Evolutionary conservation across 805 yeast species (phyloP).

Genomic region (Jamesozyma rosinii): DNA sequence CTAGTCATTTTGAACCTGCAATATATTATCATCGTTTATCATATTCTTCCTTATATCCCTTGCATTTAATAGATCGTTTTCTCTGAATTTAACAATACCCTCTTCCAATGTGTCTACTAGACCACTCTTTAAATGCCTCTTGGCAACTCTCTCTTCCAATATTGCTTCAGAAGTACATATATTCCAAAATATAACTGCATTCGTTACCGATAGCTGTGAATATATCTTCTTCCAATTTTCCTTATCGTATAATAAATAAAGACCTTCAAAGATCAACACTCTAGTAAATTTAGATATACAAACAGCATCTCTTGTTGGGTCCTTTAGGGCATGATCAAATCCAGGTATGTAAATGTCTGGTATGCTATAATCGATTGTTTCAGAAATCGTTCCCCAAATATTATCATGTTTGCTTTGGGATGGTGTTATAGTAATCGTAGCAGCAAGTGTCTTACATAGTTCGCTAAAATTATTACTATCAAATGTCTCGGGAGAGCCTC

Average conservation of each 20-base stretch:
- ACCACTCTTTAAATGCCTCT: slow-evolving; percentile 56
- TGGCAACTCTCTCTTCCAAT: slow-evolving; percentile 51
- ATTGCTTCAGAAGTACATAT: slow-evolving; percentile 38
- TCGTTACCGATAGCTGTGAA: slow-evolving; percentile 11
- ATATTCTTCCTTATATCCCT: slow-evolving; percentile 16
- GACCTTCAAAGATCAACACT: slow-evolving; percentile 66
- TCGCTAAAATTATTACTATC: slow-evolving; percentile 41
- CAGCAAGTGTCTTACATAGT: slow-evolving; percentile 16
- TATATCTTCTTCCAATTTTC: slow-evolving; percentile 44
- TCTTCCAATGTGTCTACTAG: slow-evolving; percentile 38
- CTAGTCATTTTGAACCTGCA: slow-evolving; percentile 12
- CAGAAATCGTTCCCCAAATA: slow-evolving; percentile 13
- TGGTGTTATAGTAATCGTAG: slow-evolving; percentile 15
- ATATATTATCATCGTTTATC: slow-evolving; percentile 13
- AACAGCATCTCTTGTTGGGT: slow-evolving; percentile 54
- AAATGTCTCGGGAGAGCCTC: slow-evolving; percentile 86
- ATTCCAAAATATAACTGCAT: slow-evolving; percentile 41
- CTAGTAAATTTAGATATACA: slow-evolving; percentile 38
- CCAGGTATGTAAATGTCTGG: slow-evolving; percentile 49
- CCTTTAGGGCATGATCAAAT: slow-evolving; percentile 66
- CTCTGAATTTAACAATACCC: slow-evolving; percentile 43
- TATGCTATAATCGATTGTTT: slow-evolving; percentile 16
- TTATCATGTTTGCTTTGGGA: slow-evolving; percentile 1
- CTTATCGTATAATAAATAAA: slow-evolving; percentile 52
- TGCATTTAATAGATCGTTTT: slow-evolving; percentile 63